Evolutionary conservation across 768 basidiomycete genomes (phyloP), one percentile per base, ranked within the genome.

Genomic region (Leccinellum albellum): DNA sequence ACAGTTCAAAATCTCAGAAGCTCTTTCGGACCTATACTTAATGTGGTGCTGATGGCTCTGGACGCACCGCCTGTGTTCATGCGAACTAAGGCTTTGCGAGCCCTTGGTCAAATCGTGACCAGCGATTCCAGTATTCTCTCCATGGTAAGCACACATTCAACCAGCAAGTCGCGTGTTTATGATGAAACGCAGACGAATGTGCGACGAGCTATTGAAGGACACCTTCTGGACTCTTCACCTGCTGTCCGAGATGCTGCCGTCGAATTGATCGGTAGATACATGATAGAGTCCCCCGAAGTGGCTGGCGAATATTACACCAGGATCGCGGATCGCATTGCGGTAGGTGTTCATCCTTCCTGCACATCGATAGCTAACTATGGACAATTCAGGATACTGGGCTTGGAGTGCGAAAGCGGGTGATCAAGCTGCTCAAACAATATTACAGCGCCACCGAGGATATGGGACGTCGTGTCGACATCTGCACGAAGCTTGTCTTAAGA

Each of bases 221-320:
- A 97, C 66, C 80, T 99, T 14, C 77, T 90, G 2, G 97, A 99
- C 64, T 88, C 82, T 61, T 98, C 97, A 1, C 88, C 97, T 1
- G 89, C 91, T 17, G 97, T 99, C 7, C 89, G 97, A 12, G 97
- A 99, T 69, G 94, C 94, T 5, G 94, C 96, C 6, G 91, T 99
- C 14, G 97, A 98, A 67, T 76, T 99, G 56, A 91, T 98, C 56
- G 97, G 97, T n/a, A 96, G 94, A 74, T 96, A 98, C 66, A 87
- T 98, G 78, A 84, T 94, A 33, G 88, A 93, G 59, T 86, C 88
- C 0, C 91, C 93, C 0, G 86, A 87, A 54, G 86, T 98, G n/a
- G 92, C 91, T 0, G 82, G 83, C 4, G 86, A 94, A 64, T 98
- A 98, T 74, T 96, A 95, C 65, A 78, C 81, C 48, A 86, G 86